Conservation (phyloP, 148 eudicot genomes). For the Suaeda aralocaspica region DNA sequence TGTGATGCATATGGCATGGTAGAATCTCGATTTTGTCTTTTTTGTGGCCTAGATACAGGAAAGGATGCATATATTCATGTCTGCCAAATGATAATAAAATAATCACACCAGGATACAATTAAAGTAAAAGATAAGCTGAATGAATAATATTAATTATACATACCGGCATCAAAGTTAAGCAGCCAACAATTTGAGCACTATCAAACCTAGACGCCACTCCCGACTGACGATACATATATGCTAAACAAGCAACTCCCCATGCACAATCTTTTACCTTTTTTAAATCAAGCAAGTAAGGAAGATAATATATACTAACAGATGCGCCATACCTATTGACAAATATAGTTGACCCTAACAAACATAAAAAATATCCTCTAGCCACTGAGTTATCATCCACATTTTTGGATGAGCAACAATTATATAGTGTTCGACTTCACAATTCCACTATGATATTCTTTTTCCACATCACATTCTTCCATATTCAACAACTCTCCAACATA, state of each 20-base stretch:
- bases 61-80: not conserved
- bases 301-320: not conserved
- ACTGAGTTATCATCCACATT: not conserved
- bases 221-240: not conserved
- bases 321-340: not conserved
- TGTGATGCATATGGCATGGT: not conserved
- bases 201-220: not conserved
- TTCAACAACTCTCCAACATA: not conserved
- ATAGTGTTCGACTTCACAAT: not conserved
- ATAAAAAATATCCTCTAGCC: not conserved
- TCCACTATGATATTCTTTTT: not conserved
- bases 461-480: not conserved
- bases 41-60: not conserved
- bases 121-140: no score
- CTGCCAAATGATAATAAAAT: not conserved
- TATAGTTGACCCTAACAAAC: not conserved
- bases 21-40: not conserved
- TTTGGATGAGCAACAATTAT: not conserved
- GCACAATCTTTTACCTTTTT: not conserved
- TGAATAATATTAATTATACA: no score
- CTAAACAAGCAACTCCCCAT: not conserved
- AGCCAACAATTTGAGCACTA: not conserved
- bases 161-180: not conserved
- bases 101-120: no score
- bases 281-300: not conserved